Conservation (phyloP, 768 basidiomycete species). For the Suillus plorans region DNA sequence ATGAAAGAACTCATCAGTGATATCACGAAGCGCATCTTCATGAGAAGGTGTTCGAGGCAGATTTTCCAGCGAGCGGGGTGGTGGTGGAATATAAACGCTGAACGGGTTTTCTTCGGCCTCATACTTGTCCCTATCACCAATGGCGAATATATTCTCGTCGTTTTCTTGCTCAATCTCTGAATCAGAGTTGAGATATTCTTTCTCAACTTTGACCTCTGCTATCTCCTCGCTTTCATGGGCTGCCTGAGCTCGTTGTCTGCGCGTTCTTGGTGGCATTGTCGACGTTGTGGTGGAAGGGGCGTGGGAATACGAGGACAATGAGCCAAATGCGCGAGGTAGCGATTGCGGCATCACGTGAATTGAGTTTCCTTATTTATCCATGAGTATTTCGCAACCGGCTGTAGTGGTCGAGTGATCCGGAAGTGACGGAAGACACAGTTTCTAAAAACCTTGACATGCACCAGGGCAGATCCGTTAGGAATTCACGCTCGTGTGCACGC, state of each 20-base stretch:
- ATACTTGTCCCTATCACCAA: not conserved
- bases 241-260: slow-evolving; percentile 12
- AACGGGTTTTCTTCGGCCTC: slow-evolving; percentile 16
- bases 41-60: slow-evolving; percentile 23
- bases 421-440: not conserved
- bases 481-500: slow-evolving; percentile 1
- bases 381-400: not conserved
- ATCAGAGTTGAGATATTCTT: not conserved
- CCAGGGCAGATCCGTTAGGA: slow-evolving; percentile 1
- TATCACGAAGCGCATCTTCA: slow-evolving; percentile 29
- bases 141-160: slow-evolving; percentile 10
- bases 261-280: slow-evolving; percentile 18
- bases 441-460: slow-evolving; percentile 2
- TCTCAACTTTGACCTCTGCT: not conserved
- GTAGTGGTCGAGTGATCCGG: not conserved
- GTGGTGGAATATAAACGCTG: slow-evolving; percentile 5
- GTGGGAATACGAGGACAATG: slow-evolving; percentile 21
- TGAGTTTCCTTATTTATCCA: slow-evolving; percentile 1
- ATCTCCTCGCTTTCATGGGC: slow-evolving; percentile 20
- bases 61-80: slow-evolving; percentile 14
- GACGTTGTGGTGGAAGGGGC: slow-evolving; percentile 5
- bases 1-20: slow-evolving; percentile 35
- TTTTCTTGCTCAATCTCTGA: not conserved
- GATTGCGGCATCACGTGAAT: not conserved
- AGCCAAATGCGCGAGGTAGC: not conserved